Base-by-base conservation (phyloP, 1,139 yeast species). In the Protomyces inundatus region DNA sequence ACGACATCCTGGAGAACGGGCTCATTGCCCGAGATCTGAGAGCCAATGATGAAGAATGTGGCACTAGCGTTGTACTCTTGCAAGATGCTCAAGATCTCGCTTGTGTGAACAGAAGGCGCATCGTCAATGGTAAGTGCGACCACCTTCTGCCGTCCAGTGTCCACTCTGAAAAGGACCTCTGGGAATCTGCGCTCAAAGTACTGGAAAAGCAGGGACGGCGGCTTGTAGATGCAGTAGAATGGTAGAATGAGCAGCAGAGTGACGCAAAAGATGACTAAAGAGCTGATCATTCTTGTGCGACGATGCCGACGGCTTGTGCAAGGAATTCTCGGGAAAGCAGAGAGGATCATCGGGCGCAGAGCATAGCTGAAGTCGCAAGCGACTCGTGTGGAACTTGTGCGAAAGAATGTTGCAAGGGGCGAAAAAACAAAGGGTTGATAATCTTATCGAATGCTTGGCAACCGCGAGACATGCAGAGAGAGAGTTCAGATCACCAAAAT, bases 21-120 rank as follows among this genome's bases (percentile, higher is more conserved):
- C n/a, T 39, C 53, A 3, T 32, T 33, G n/a, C 32, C 33, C n/a
- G 36, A 36, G 4, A 50, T 53, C 33, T 61, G 64, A n/a, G 48
- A 14, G 23, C 64, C 64, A 37, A 61, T 61, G 39, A 54, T 37
- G 35, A 61, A 61, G 48, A 61, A 61, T 9, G 64, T 61, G 6
- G 60, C 64, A 9, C 39, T 45, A 32, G 58, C 58, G n/a, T 48
- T 34, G 32, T 60, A 10, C 23, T 54, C 37, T 76, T 93, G 70
- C 81, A 96, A 66, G 82, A 84, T 67, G 83, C 93, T 40, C 85
- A 90, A 7, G 98, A 93, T 75, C 97, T 91, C 16, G 78, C 97
- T 68, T 82, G 84, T 61, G 78, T 91, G 1, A 77, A 91, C 66
- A 85, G 96, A 4, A 77, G 93, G 69, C 84, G 90, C 70, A 79